Percentiles rank a stretch among this genome's conserved stretches.
phyloP scores from a whole-genome alignment of 495 filamentous ascomycete genomes.

The Podospora pseudoanserina region DNA sequence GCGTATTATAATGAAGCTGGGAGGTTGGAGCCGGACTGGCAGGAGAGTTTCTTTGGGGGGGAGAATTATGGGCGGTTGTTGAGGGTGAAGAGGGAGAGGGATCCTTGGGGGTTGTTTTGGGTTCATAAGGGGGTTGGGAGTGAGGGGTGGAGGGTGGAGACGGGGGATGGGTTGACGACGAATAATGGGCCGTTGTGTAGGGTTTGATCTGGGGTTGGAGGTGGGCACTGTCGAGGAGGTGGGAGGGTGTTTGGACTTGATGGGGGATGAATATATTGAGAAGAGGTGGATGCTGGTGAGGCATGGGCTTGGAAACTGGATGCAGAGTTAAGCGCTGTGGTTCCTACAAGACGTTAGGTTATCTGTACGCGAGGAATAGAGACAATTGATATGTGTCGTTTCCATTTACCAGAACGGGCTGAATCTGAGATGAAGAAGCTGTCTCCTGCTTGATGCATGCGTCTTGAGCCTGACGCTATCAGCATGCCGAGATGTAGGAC shows the following conservation, averaged over 20 bases:
- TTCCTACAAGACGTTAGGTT: not conserved
- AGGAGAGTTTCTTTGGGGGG: conserved; percentile 54
- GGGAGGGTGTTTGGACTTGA: not conserved
- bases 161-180: conserved; percentile 14
- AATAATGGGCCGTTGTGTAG: conserved; percentile 36
- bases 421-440: not conserved
- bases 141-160: conserved; percentile 43
- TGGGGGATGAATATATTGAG: not conserved
- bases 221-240: not conserved
- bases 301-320: not conserved
- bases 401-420: not conserved
- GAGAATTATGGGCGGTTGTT: conserved; percentile 48
- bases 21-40: conserved; percentile 54
- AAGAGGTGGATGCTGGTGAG: not conserved
- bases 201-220: not conserved
- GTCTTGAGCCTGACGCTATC: too few species aligned
- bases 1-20: conserved; percentile 50
- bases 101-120: conserved; percentile 53
- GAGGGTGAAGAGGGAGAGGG: conserved; percentile 48
- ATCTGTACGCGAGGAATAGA: not conserved
- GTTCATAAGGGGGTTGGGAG: conserved; percentile 51
- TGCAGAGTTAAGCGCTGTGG: not conserved
- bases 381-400: not conserved
- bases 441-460: not conserved
- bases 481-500: not conserved